Evolutionary conservation across 345 rosid species (phyloP).

Genomic region (Lepidium sativum): DNA sequence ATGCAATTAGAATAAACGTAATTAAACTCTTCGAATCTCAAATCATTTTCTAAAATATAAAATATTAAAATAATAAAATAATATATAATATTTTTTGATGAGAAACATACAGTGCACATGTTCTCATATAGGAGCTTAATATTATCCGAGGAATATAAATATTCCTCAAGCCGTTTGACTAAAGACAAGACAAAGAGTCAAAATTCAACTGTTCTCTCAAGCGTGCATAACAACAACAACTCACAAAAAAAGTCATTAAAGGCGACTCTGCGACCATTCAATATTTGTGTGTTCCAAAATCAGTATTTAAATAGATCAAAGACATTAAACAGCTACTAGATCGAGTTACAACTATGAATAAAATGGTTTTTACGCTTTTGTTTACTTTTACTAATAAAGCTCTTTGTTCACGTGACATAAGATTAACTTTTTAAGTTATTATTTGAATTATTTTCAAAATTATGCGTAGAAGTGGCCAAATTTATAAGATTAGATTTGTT

Average conservation of each 20-base stretch:
- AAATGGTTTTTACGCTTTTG: neutral
- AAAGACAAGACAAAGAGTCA: neutral
- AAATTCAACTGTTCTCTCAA: neutral
- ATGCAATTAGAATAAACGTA: too few relatives aligned
- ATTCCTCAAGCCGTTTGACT: neutral
- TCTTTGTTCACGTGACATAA: neutral
- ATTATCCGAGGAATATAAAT: neutral
- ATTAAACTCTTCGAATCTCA: too few relatives aligned
- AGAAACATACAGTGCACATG: too few relatives aligned
- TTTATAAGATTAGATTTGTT: too few relatives aligned
- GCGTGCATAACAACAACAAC: neutral
- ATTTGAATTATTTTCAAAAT: neutral
- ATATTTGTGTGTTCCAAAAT: neutral
- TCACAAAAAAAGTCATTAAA: neutral
- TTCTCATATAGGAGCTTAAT: too few relatives aligned
- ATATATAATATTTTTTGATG: too few relatives aligned
- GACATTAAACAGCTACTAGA: too few relatives aligned
- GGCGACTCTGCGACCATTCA: neutral
- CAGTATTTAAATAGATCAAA: neutral
- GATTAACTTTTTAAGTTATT: neutral
- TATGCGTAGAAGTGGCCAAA: neutral
- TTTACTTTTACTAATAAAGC: too few relatives aligned
- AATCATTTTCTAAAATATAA: too few relatives aligned
- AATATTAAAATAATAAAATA: too few relatives aligned
- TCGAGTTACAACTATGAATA: neutral